Evolutionary conservation across 2,329 filamentous ascomycete genomes (phyloP).

Genomic region (Biscogniauxia sp.): DNA sequence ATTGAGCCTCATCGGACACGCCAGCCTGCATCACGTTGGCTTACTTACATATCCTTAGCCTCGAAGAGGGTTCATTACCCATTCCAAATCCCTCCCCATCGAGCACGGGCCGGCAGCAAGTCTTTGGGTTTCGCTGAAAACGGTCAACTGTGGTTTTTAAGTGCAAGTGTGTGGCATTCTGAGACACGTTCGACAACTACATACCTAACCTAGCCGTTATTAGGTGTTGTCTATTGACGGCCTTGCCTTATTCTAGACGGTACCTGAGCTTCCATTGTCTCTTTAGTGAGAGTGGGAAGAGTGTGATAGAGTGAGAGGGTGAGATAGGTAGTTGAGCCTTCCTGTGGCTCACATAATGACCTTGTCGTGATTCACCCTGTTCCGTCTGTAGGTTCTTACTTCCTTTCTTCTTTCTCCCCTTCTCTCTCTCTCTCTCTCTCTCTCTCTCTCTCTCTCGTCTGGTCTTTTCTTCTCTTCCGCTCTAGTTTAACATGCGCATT

Average conservation of each 20-base stretch:
- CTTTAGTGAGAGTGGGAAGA: neutral
- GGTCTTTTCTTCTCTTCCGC: neutral
- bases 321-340: slow-evolving; percentile 12
- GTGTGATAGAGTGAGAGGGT: neutral
- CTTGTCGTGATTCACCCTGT: slow-evolving; percentile 24
- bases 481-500: neutral
- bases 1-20: neutral
- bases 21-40: neutral
- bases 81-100: slow-evolving; percentile 3
- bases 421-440: neutral
- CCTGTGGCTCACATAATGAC: slow-evolving; percentile 19
- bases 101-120: slow-evolving; percentile 3
- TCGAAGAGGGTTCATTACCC: neutral
- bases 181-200: slow-evolving; percentile 1
- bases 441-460: neutral
- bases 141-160: neutral
- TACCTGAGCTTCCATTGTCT: neutral
- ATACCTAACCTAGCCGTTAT: no score
- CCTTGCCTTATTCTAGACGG: neutral
- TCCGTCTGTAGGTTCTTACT: slow-evolving; percentile 16
- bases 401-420: slow-evolving; percentile 9
- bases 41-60: slow-evolving; percentile 6
- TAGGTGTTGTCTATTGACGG: slow-evolving; percentile 1
- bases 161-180: slow-evolving; percentile 1
- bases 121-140: slow-evolving; percentile 2